Base-by-base conservation (phyloP, 345 rosid species). In the Dipteronia sinensis region DNA sequence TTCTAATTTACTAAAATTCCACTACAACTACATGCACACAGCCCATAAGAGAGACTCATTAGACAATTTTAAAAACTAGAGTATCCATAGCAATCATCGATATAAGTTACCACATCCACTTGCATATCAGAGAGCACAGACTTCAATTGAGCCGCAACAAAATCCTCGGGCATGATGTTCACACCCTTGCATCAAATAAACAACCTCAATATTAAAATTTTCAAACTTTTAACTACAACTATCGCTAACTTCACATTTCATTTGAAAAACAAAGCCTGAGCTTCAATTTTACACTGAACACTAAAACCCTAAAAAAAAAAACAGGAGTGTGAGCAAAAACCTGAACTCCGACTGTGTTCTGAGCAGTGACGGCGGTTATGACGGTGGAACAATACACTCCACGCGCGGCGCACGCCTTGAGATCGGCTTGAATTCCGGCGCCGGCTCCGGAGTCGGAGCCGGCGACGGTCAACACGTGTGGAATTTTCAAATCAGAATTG, bases 391-490 rank as follows among this genome's bases (percentile, higher is more conserved):
- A 96, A 69, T 92, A 96, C 5, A 91, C 99, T 42, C 94, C 92
- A 61, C 97, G 92, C 1, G 98, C 97, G 4, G 93, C 94, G 67
- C 99, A 96, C 44, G 94, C 85, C 90, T 94, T 96, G 4, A 96
- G 88, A 85, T 94, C 99, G 25, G 99, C 97, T 83, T 96, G 99
- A 61, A 96, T 94, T 71, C 98, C 98, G 23, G 99, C 98, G 49
- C 97, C 98, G 16, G 91, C 93, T 3, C 98, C 98, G 3, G 98
- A 96, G 85, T 96, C 98, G 11, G 98, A 96, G 20, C 98, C 98
- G 22, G 97, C 98, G 55, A 96, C 95, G 0, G 91, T 90, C 71
- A 94, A 49, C 4, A 96, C 94, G 65, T 94, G 99, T 10, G 96
- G 92, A 25, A 86, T 77, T 82, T 79, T 89, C 72, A 44, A 62